phyloP scores from a whole-genome alignment of 2,329 filamentous ascomycete species.

The Coniosporium tulheliwenetii region DNA sequence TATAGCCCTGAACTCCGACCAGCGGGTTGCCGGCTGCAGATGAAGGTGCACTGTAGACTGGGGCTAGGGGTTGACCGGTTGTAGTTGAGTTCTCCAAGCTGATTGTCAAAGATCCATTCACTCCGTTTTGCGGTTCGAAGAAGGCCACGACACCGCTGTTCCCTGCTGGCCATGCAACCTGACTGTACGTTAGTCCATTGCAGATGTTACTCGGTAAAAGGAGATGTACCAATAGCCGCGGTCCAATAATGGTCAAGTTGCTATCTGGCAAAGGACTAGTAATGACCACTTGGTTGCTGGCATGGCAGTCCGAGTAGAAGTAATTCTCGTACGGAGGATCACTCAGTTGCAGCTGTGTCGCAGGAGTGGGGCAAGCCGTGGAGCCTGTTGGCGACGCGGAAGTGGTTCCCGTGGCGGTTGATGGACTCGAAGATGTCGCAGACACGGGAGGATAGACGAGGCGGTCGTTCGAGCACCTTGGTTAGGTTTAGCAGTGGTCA shows the following conservation, averaged over 20 bases:
- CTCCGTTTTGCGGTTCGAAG: slow-evolving; percentile 38
- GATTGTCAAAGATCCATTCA: slow-evolving; percentile 39
- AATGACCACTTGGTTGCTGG: slow-evolving; percentile 42
- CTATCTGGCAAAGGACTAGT: slow-evolving; percentile 40
- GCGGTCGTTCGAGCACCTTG: slow-evolving; percentile 6
- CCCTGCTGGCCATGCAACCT: slow-evolving; percentile 46
- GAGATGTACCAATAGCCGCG: slow-evolving; percentile 34
- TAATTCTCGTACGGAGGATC: slow-evolving; percentile 48
- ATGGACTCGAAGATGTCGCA: background rate
- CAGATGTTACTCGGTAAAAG: background rate
- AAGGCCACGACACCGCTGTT: slow-evolving; percentile 45
- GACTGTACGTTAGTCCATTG: slow-evolving; percentile 1
- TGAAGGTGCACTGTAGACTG: slow-evolving; percentile 23
- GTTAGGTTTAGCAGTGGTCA: slow-evolving; percentile 2
- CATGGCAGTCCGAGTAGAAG: slow-evolving; percentile 49
- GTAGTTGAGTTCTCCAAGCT: slow-evolving; percentile 33
- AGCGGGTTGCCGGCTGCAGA: slow-evolving; percentile 19
- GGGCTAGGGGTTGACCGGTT: slow-evolving; percentile 27
- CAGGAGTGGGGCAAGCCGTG: slow-evolving; percentile 8
- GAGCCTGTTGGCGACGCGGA: slow-evolving; percentile 8
- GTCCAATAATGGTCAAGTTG: slow-evolving; percentile 38
- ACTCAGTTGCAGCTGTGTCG: slow-evolving; percentile 29
- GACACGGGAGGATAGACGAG: slow-evolving; percentile 16
- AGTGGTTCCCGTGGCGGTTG: background rate
- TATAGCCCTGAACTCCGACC: slow-evolving; percentile 36